Evolutionary conservation across 2,329 filamentous ascomycete species (phyloP).

Genomic region (Sporothrix luriei): DNA sequence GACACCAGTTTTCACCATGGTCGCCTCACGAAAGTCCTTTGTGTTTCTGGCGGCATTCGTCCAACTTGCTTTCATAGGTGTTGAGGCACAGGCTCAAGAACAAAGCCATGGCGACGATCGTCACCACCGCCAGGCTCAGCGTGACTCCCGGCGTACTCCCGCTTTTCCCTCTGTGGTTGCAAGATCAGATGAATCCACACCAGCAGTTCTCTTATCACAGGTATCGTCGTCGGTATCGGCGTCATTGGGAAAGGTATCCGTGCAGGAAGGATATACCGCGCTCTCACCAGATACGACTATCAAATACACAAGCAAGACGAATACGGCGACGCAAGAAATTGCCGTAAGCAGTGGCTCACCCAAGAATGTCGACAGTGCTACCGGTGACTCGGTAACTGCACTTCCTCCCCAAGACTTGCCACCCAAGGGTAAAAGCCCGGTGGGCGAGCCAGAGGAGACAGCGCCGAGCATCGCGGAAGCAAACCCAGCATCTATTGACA

Average conservation of each 20-base stretch:
- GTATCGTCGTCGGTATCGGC: not conserved
- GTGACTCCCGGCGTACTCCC: too few relatives aligned
- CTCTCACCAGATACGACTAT: too few relatives aligned
- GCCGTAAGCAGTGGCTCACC: not conserved
- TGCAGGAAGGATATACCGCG: too few relatives aligned
- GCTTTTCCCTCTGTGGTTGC: not conserved
- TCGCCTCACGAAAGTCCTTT: not conserved
- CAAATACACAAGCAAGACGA: not conserved
- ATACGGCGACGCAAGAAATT: not conserved
- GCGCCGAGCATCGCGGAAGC: not conserved
- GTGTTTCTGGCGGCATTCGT: conserved; percentile 13
- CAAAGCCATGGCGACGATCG: not conserved
- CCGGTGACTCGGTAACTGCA: not conserved
- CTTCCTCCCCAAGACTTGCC: not conserved
- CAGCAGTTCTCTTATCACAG: not conserved
- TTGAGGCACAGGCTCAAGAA: not conserved
- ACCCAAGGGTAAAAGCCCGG: not conserved
- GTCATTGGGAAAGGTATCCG: too few relatives aligned
- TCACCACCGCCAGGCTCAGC: not conserved
- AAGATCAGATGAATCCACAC: not conserved
- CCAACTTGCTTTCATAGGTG: not conserved
- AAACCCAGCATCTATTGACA: not conserved
- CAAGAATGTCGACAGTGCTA: not conserved
- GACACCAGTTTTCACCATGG: not conserved
- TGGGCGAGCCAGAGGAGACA: not conserved